Evolutionary conservation across 176 grass and related monocot species (phyloP), one percentile per base, ranked within the genome.

Genomic region (Neostapfia colusana): DNA sequence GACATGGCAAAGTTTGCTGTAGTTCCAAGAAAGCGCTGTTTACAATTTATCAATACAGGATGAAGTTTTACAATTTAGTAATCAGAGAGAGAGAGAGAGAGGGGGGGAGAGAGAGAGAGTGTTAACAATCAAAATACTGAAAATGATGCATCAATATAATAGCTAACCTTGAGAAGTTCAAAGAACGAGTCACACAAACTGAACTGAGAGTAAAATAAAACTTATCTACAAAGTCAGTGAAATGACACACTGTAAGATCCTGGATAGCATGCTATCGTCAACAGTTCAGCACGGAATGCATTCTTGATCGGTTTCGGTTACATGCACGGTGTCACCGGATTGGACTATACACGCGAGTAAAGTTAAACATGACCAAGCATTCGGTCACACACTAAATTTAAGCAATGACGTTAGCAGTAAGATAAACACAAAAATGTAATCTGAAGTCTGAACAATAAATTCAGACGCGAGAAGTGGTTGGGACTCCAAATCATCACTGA

Each of bases 401-500:
- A 7, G 38, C 40, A 61, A 35, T 34, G 34, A 40, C 18, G 10
- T 16, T 63, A 73, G 40, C 43, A 55, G 53, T n/a, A 53, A 72
- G 11, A 54, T 35, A 1, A 13, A 51, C 62, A 68, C 36, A 70
- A 39, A 76, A 72, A 1, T 24, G 42, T 57, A 62, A 2, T 28
- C 37, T 50, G 37, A 70, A 55, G 62, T 31, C 64, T 63, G 41
- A n/a, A 34, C 23, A 5, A 11, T 4, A 26, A 23, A 25, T 25
- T 24, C 54, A 57, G 21, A 25, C 18, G 28, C 77, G 39, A 58
- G 11, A 69, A 72, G 73, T 20, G 1, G 72, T 55, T 69, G 41
- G 37, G 76, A 41, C 26, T 72, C 61, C 39, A 1, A 82, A 67
- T 77, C n/a, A 27, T 10, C 10, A 14, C 15, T 50, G 17, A 54